Evolutionary conservation across 1,284 basidiomycete genomes (phyloP), one percentile per base, ranked within the genome.

Genomic region (Agroathelia rolfsii): DNA sequence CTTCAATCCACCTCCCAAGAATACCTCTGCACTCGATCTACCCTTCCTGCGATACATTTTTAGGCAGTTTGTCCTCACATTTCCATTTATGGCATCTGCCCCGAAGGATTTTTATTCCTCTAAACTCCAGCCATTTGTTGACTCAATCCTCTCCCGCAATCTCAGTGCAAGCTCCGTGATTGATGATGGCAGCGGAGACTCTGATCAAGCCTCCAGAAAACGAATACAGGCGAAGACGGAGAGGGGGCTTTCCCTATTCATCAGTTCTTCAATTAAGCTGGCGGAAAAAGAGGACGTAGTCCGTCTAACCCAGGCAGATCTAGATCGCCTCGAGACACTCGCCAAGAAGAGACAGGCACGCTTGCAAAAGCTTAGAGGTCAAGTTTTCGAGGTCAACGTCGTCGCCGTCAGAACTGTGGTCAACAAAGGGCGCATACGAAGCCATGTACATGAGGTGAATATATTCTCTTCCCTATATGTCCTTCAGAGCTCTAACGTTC

Each of bases 111-210:
- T 96, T 59, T 96, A 92, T 60, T 77, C 83, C 1, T 75, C 79
- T 41, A 96, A 96, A 56, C 71, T 96, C 1, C 92, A 95, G 59
- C 90, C 92, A 0, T 95, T 95, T 56, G 67, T 90, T 36, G 75
- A 77, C 14, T 85, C 81, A 20, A 70, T 90, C 43, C 62, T 95
- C 9, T 66, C 83, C 1, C 71, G 83, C 34, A 86, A 88, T 50
- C 63, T 92, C 26, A 69, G 76, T n/a, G 58, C 78, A 0, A 67
- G 72, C 0, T 71, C 76, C 10, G 56, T 69, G 37, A 53, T 81
- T 38, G 80, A 83, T 41, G 69, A 76, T 25, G 53, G 65, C 34
- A 55, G 62, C 1, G 69, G 75, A 18, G 64, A 59, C 24, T 46
- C 59, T 3, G 73, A 76, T 36, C 57, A 72, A 15, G 66, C 61